Evolutionary conservation across 192 early-diverging fungal genomes (phyloP), one percentile per base, ranked within the genome.

Genomic region (Entomortierella chlamydospora): DNA sequence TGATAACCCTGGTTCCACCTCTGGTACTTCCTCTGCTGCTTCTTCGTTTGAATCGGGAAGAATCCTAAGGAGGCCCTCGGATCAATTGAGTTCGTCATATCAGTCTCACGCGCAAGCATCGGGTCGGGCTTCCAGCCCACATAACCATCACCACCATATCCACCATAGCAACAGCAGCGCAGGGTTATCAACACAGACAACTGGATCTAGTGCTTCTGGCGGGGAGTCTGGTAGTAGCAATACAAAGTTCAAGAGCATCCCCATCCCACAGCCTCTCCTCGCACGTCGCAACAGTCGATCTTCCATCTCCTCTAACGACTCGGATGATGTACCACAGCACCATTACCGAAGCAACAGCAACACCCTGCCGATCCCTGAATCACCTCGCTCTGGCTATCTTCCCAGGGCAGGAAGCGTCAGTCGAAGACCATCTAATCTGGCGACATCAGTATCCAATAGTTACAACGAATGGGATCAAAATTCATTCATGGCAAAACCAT

Each of bases 221-320:
- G 42, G 50, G 39, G 72, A 74, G 17, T 77, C 73, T 29, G 53
- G 59, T 13, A 62, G 31, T 33, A 62, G 29, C 42, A 66, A 42
- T 51, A 56, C 76, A 70, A 79, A 79, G 52, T 79, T 79, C 43
- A 79, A 79, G 33, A 79, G 76, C 25, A 79, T 79, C 28, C 76
- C 76, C 18, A 79, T 79, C 63, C 76, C 76, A 9, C 76, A 79
- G 51, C 76, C 76, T 3, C 68, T 79, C 25, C 76, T 79, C 63
- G 64, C 76, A 12, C 68, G 76, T 42, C 61, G 76, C n/a, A 70
- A 68, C 12, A 79, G 76, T 45, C 76, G 76, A 6, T 79, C 76
- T 20, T 79, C 76, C 0, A 13, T 79, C 13, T 79, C 76, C 18
- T 79, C 76, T 18, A 79, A 79, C 23, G 76, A 79, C 52, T 79